Evolutionary conservation across 352 stramenopile genomes (phyloP), one percentile per base, ranked within the genome.

Genomic region (Globisporangium paddicum): DNA sequence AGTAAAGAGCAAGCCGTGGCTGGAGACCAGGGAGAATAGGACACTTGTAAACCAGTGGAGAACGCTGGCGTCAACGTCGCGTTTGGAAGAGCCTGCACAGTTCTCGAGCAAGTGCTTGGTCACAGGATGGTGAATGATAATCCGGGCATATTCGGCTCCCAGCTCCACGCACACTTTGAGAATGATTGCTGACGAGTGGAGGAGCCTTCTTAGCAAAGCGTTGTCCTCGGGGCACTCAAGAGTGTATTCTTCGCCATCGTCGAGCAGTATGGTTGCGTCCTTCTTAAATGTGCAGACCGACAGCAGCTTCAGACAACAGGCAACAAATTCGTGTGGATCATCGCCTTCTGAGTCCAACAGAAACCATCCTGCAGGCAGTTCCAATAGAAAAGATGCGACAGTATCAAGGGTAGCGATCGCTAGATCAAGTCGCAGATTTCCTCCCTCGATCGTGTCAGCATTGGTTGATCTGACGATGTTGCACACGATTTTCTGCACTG

Each of bases 21-120:
- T 63, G 32, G 63, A 45, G 8, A 64, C 51, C 6, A 60, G 21
- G 32, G 50, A 25, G 13, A 37, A 54, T n/a, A 73, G 21, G 10
- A 73, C 35, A 23, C 42, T 26, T n/a, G 63, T 23, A 40, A 57
- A 73, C 63, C 67, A 73, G 13, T 51, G 55, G 1, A 64, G 55
- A 7, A 57, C 50, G 0, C 34, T 46, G 9, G 7, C 9, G 13
- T 4, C 21, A 34, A 34, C 5, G 1, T 23, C 35, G 5, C 14
- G 32, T 23, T 47, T 57, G 19, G 34, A 44, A 13, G 7, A 16
- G 14, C 35, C 23, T 2, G 21, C 35, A 9, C 8, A 6, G 19
- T 57, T 57, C 7, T 65, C 53, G 6, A 70, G 40, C n/a, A 45
- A 25, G 18, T 54, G 37, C 2, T 45, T 63, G 37, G 63, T 69